Percentiles rank a stretch among this genome's conserved stretches.
Evolutionary conservation across 2,329 filamentous ascomycete species (phyloP).

Genomic region (Domatiomyces globalis): DNA sequence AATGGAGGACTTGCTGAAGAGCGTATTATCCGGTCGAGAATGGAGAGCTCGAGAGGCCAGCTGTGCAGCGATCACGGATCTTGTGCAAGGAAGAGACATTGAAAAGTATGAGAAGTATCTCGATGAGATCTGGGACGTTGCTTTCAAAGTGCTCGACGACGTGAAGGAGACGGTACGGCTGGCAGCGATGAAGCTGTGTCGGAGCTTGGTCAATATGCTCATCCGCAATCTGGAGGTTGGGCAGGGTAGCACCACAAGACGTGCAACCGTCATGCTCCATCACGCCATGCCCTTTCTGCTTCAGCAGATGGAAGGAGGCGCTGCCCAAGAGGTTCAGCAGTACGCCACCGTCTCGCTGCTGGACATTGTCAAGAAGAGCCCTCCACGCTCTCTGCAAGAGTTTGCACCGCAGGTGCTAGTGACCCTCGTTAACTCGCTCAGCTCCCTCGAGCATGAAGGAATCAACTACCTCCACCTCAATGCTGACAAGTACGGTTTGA

Average conservation of each 20-base stretch:
- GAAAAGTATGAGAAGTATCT: constrained; percentile 72
- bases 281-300: constrained; percentile 83
- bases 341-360: constrained; percentile 75
- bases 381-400: constrained; percentile 58
- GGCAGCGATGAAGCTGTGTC: constrained; percentile 68
- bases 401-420: constrained; percentile 74
- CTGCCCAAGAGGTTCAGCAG: constrained; percentile 70
- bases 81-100: constrained; percentile 67
- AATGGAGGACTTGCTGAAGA: constrained; percentile 71
- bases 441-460: constrained; percentile 73
- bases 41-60: constrained; percentile 90
- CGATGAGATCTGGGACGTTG: constrained; percentile 67
- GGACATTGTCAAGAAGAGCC: constrained; percentile 76
- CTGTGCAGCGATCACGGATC: constrained; percentile 75
- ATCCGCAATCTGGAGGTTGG: constrained; percentile 75
- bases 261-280: constrained; percentile 64
- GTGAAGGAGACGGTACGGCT: constrained; percentile 81
- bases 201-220: constrained; percentile 69
- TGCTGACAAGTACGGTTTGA: constrained; percentile 68
- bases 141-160: constrained; percentile 86
- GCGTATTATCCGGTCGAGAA: constrained; percentile 66
- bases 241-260: constrained; percentile 41
- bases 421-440: constrained; percentile 66
- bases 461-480: constrained; percentile 91
- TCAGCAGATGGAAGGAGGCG: constrained; percentile 66